Conservation (phyloP, 352 stramenopile genomes). For the Phytophthora crassamura region DNA sequence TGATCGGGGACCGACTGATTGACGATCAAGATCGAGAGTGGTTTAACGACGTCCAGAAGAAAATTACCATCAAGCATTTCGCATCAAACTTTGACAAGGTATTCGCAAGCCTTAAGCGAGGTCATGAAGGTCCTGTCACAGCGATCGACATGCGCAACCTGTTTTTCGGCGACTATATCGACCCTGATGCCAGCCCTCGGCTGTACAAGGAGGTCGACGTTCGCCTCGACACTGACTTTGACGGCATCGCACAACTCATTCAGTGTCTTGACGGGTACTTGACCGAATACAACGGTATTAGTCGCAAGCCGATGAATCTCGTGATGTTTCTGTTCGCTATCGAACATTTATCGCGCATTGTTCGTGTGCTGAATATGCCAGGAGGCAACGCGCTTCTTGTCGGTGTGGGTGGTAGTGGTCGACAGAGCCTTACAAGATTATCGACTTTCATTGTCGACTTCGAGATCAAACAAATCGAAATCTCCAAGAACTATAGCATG, state of each 20-base stretch:
- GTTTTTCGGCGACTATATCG: slow-evolving; percentile 94
- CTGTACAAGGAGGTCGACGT: slow-evolving; percentile 89
- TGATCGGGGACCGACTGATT: slow-evolving; percentile 95
- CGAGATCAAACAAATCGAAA: slow-evolving; percentile 94
- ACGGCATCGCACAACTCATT: slow-evolving; percentile 85
- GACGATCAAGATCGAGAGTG: slow-evolving; percentile 93
- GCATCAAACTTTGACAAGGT: slow-evolving; percentile 89
- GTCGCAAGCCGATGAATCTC: slow-evolving; percentile 95
- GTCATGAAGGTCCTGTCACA: slow-evolving; percentile 73
- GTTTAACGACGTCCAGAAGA: slow-evolving; percentile 92
- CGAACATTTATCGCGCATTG: slow-evolving; percentile 93
- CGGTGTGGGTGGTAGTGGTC: slow-evolving; percentile 92
- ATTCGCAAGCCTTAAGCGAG: slow-evolving; percentile 82
- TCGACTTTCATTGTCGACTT: slow-evolving; percentile 95
- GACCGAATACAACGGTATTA: slow-evolving; percentile 93
- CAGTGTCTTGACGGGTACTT: slow-evolving; percentile 91
- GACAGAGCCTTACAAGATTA: slow-evolving; percentile 93
- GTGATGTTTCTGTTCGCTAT: slow-evolving; percentile 98
- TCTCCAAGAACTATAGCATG: slow-evolving; percentile 95
- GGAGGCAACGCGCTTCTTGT: slow-evolving; percentile 94
- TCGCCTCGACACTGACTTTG: slow-evolving; percentile 62
- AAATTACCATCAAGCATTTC: slow-evolving; percentile 91
- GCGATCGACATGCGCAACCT: slow-evolving; percentile 89
- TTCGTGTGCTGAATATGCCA: slow-evolving; percentile 95
- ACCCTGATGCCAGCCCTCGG: slow-evolving; percentile 74